Conservation (phyloP, 768 basidiomycete species). For the Panus rudis region DNA sequence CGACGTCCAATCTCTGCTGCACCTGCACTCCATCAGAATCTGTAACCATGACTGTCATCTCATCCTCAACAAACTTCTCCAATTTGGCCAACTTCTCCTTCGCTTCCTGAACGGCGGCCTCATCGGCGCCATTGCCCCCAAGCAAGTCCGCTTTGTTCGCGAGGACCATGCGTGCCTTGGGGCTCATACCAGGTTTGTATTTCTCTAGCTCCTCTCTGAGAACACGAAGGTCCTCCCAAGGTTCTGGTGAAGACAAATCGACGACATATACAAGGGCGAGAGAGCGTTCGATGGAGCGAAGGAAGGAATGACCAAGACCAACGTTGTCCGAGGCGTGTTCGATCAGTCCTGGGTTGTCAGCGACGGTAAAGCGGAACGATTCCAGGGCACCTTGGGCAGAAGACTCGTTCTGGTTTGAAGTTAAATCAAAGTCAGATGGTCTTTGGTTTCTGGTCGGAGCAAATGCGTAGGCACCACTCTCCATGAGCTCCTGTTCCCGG, state of each 20-base stretch:
- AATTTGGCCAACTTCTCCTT: constrained; percentile 48
- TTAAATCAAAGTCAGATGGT: constrained; percentile 1
- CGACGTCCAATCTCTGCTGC: constrained; percentile 49
- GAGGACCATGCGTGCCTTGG: constrained; percentile 72
- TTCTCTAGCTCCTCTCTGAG: constrained; percentile 80
- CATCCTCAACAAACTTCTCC: constrained; percentile 46
- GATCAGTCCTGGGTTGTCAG: constrained; percentile 95
- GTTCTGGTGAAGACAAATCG: constrained; percentile 68
- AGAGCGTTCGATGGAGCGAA: constrained; percentile 89
- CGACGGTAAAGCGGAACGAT: constrained; percentile 85
- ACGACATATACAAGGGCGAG: constrained; percentile 89
- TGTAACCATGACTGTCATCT: constrained; percentile 30
- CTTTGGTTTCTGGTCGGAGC: constrained; percentile 45
- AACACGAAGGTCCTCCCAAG: constrained; percentile 70
- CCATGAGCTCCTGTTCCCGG: constrained; percentile 36
- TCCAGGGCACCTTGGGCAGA: constrained; percentile 36
- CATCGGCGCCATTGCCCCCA: constrained; percentile 38
- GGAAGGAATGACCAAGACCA: constrained; percentile 89
- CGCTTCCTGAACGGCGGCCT: constrained; percentile 44
- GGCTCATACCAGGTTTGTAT: constrained; percentile 73
- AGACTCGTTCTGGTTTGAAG: neutral
- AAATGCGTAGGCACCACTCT: constrained; percentile 45
- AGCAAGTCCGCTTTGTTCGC: constrained; percentile 95
- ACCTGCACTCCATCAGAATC: constrained; percentile 15
- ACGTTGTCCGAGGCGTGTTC: constrained; percentile 79